Conservation (phyloP, 768 basidiomycete genomes). For the Suillus occidentalis region DNA sequence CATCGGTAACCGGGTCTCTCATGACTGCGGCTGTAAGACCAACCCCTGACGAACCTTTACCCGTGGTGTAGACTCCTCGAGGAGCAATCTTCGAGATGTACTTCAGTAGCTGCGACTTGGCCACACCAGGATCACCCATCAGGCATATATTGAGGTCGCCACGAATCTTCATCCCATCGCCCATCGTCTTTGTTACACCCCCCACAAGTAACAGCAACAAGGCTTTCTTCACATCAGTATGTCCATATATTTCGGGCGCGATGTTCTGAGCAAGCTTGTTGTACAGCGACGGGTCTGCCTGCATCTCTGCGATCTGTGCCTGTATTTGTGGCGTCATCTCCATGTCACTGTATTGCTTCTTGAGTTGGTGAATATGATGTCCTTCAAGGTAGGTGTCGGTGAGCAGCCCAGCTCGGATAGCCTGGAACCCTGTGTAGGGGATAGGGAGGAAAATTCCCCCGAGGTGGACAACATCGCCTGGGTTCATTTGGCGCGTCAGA, state of each 20-base stretch:
- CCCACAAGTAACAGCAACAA: constrained; percentile 89
- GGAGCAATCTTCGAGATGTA: constrained; percentile 99
- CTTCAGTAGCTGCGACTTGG: constrained; percentile 95
- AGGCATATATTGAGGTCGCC: constrained; percentile 97
- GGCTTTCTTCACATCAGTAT: constrained; percentile 96
- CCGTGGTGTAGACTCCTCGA: constrained; percentile 96
- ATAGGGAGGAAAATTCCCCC: constrained; percentile 98
- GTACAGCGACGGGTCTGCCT: constrained; percentile 78
- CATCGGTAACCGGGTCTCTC: constrained; percentile 98
- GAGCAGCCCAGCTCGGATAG: constrained; percentile 91
- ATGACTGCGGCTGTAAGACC: constrained; percentile 99
- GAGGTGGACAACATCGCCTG: constrained; percentile 93
- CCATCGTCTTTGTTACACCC: constrained; percentile 92
- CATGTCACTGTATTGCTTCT: constrained; percentile 97
- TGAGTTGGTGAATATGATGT: constrained; percentile 89
- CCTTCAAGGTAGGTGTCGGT: constrained; percentile 96
- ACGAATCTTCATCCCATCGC: constrained; percentile 98
- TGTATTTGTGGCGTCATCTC: constrained; percentile 86
- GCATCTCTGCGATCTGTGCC: constrained; percentile 63
- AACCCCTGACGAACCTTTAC: constrained; percentile 97
- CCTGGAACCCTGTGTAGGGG: constrained; percentile 97
- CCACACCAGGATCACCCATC: constrained; percentile 99
- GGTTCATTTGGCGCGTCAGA: constrained; percentile 87
- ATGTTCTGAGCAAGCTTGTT: constrained; percentile 88
- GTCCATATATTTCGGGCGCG: constrained; percentile 98